Conservation (phyloP, 148 eudicot genomes). For the Heliamphora exappendiculata region DNA sequence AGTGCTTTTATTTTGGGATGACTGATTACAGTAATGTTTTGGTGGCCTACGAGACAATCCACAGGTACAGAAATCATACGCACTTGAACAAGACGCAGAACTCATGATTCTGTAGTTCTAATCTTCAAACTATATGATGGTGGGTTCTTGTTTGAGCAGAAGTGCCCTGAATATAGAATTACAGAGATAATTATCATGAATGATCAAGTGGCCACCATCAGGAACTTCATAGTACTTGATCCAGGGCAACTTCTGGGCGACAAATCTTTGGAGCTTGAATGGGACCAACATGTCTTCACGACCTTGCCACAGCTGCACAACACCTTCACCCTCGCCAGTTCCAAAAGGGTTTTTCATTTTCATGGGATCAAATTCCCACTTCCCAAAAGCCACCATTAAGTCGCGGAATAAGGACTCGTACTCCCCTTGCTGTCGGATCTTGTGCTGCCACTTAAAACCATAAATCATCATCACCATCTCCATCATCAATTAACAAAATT, state of each 20-base stretch:
- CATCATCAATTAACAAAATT: too few species aligned
- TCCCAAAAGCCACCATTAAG: constrained; percentile 39
- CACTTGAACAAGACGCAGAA: too few species aligned
- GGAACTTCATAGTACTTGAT: constrained; percentile 51
- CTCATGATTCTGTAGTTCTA: not conserved
- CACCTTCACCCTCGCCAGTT: constrained; percentile 17
- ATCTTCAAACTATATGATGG: constrained; percentile 3
- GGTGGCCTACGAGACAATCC: too few species aligned
- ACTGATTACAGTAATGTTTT: too few species aligned
- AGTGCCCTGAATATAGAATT: constrained; percentile 43
- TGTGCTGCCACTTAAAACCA: constrained; percentile 27
- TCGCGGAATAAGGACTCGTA: constrained; percentile 42
- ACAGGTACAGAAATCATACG: too few species aligned
- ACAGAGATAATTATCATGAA: constrained; percentile 42
- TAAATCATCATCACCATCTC: not conserved
- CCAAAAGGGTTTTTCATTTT: constrained; percentile 32
- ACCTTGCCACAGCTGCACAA: constrained; percentile 52
- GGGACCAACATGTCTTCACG: constrained; percentile 52
- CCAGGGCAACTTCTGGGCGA: constrained; percentile 37
- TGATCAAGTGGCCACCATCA: constrained; percentile 54
- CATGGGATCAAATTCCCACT: constrained; percentile 58
- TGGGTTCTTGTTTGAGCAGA: constrained; percentile 36
- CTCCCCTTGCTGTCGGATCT: constrained; percentile 33
- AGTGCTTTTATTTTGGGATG: too few species aligned
- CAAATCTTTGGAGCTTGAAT: constrained; percentile 38